phyloP scores from a whole-genome alignment of 108 stramenopile species.

The Asterionellopsis glacialis region DNA sequence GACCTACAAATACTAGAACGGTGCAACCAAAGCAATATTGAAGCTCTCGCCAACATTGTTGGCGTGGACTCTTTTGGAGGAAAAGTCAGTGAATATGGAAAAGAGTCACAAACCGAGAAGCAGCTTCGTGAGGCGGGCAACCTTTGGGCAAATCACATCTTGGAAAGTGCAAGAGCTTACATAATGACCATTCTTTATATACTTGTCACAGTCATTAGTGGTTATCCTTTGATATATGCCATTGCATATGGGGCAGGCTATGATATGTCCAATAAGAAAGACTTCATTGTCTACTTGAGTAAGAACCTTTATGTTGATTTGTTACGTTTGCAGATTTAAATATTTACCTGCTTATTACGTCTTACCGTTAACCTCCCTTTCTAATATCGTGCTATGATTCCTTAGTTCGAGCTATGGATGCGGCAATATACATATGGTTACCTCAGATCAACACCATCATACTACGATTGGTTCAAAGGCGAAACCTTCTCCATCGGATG shows the following conservation, averaged over 20 bases:
- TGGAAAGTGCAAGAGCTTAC: constrained; percentile 61
- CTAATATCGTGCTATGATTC: constrained; percentile 6
- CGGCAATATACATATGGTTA: constrained; percentile 68
- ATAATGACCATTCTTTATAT: constrained; percentile 63
- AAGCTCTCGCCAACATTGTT: constrained; percentile 49
- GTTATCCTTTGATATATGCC: constrained; percentile 44
- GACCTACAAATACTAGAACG: constrained; percentile 49
- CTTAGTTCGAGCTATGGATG: constrained; percentile 49
- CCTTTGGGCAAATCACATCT: constrained; percentile 56
- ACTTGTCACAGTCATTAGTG: constrained; percentile 52
- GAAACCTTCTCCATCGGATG: constrained; percentile 63
- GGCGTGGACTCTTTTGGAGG: constrained; percentile 28
- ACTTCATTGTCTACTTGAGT: neutral
- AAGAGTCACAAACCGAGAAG: constrained; percentile 2
- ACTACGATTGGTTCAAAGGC: constrained; percentile 53
- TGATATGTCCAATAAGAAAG: constrained; percentile 1
- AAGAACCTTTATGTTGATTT: neutral
- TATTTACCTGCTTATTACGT: neutral
- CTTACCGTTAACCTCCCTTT: neutral
- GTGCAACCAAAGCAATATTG: constrained; percentile 48
- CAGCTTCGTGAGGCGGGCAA: constrained; percentile 47
- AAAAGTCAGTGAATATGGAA: constrained; percentile 2
- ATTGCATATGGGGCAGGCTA: constrained; percentile 44
- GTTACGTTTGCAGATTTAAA: constrained; percentile 1
- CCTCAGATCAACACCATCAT: constrained; percentile 66